A percentile compares a stretch with the other conserved stretches of the same genome.
Evolutionary conservation across 108 stramenopile species (phyloP).

Genomic region (Licmophora abbreviata): DNA sequence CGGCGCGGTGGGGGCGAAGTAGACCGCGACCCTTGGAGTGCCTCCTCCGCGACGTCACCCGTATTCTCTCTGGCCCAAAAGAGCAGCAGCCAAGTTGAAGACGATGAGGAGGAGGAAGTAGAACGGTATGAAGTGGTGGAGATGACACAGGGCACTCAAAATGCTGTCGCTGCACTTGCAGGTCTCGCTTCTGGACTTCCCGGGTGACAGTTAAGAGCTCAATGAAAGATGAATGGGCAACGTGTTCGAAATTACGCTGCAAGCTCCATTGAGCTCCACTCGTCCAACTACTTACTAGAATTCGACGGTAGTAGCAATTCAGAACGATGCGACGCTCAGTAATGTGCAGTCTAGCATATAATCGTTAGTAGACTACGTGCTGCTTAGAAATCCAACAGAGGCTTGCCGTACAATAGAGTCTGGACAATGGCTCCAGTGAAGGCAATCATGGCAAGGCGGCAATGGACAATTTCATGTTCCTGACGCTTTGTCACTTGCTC

Average conservation of each 20-base stretch:
- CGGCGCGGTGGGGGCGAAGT: too few relatives aligned
- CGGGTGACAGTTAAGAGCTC: not conserved
- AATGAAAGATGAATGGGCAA: too few relatives aligned
- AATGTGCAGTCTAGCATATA: too few relatives aligned
- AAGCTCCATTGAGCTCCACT: too few relatives aligned
- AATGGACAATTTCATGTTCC: slow-evolving; percentile 73
- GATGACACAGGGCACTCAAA: not conserved
- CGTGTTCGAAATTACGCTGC: too few relatives aligned
- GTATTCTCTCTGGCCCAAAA: too few relatives aligned
- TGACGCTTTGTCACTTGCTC: slow-evolving; percentile 32
- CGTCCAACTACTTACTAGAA: too few relatives aligned
- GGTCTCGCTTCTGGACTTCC: not conserved
- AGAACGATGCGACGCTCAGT: too few relatives aligned
- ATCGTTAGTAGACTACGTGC: too few relatives aligned
- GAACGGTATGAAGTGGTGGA: not conserved
- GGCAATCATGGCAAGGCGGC: slow-evolving; percentile 89
- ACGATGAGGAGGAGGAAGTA: not conserved
- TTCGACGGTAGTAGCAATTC: too few relatives aligned
- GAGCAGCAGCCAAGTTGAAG: not conserved
- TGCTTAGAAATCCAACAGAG: slow-evolving; percentile 10
- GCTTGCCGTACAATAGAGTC: slow-evolving; percentile 75
- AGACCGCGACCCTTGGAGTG: too few relatives aligned
- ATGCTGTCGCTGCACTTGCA: not conserved
- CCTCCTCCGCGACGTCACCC: too few relatives aligned
- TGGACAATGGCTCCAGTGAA: slow-evolving; percentile 76